Base-by-base conservation (phyloP, 2,329 filamentous ascomycete genomes). In the Xylariaceae sp. region DNA sequence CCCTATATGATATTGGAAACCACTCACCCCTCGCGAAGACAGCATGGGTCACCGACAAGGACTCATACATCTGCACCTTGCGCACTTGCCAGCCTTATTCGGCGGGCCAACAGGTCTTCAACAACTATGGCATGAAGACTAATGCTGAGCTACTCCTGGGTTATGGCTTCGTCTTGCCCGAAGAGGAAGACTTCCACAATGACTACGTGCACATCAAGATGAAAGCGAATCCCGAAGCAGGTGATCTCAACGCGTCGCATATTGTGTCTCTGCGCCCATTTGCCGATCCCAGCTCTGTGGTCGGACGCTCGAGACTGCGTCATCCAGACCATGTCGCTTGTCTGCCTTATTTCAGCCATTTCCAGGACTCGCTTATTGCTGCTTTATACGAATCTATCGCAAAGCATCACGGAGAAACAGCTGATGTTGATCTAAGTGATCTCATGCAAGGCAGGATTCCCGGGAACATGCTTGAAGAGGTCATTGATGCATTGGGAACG, bases 1-100 rank as follows among this genome's bases (percentile, higher is more conserved):
- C 88, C 1, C 76, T 90, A 2, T 82, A 90, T 58, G 88, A 92
- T 68, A 78, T 91, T 34, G 84, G 83, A 9, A 92, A 92, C 68
- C 88, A 92, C 68, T 81, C 82, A 55, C 85, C 86, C 52, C 74
- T 80, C 17, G 80, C 85, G 0, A 74, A 79, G 48, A 65, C 65
- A n/a, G 23, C 64, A 2, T 91, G 88, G 88, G 76, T 80, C 23
- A 75, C 79, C 1, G 71, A 79, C 18, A 73, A 78, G 9, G 68
- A 73, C 6, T 61, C 65, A 2, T 64, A 65, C 11, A 51, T 64
- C 17, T 84, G 81, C 60, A 72, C 69, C 7, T 74, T 86, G 8
- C 68, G 71, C 13, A 76, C 78, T 7, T 70, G 68, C 15, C 74
- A 76, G 57, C 61, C 65, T 1, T 80, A 86, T 65, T 53, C 64